phyloP scores from a whole-genome alignment of 2,329 filamentous ascomycete genomes.

The Coleophoma crateriformis region DNA sequence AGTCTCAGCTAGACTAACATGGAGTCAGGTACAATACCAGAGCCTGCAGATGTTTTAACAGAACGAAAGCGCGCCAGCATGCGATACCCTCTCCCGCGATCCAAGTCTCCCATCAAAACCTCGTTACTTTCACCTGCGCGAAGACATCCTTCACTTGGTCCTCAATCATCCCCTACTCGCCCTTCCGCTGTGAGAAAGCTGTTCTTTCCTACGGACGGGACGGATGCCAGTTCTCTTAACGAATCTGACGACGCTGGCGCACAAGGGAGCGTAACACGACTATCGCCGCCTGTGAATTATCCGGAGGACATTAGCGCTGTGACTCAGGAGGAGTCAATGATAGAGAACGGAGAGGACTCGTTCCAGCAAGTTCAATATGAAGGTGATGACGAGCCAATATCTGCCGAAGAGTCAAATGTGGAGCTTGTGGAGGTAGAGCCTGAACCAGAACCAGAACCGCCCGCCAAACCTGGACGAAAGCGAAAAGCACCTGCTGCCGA shows the following conservation, averaged over 20 bases:
- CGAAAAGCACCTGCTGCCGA: constrained; percentile 9
- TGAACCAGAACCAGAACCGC: constrained; percentile 18
- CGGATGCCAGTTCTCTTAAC: not conserved
- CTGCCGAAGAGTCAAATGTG: too few relatives aligned
- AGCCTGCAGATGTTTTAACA: constrained; percentile 37
- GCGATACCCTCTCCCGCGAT: constrained; percentile 24
- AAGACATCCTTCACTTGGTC: constrained; percentile 24
- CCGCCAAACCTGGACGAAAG: constrained; percentile 9
- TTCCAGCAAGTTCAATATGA: constrained; percentile 15
- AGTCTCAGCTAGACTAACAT: constrained; percentile 5
- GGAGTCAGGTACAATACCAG: constrained; percentile 40
- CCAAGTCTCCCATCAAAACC: constrained; percentile 29
- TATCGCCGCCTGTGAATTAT: constrained; percentile 17
- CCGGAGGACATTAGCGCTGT: constrained; percentile 27
- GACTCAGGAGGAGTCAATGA: constrained; percentile 44
- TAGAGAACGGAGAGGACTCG: constrained; percentile 31
- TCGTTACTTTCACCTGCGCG: constrained; percentile 27
- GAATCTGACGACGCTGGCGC: not conserved
- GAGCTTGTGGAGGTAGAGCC: constrained; percentile 17
- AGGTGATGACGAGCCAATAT: constrained; percentile 13
- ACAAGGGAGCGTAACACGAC: constrained; percentile 5
- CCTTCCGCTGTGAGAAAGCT: constrained; percentile 22
- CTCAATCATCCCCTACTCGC: constrained; percentile 21
- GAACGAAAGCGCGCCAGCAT: constrained; percentile 25
- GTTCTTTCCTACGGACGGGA: constrained; percentile 23